Conservation (phyloP, 768 basidiomycete species). For the Termitomyces sp. region DNA sequence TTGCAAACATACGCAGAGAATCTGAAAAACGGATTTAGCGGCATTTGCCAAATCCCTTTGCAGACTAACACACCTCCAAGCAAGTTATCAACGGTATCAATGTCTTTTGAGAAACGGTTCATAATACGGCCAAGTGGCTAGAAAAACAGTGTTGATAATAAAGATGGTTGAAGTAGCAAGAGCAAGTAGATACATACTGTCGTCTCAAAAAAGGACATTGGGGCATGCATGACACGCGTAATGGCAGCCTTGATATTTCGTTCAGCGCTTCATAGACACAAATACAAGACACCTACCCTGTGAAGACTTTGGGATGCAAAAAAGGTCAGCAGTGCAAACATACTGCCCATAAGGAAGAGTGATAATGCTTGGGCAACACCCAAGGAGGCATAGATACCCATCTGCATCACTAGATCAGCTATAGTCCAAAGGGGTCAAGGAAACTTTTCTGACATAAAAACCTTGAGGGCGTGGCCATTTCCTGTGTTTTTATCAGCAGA, state of each 20-base stretch:
- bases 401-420: constrained; percentile 36
- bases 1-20: constrained; percentile 68
- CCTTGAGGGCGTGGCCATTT: constrained; percentile 57
- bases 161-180: not conserved
- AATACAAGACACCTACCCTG: constrained; percentile 30
- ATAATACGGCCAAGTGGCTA: constrained; percentile 83
- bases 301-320: constrained; percentile 74
- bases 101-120: constrained; percentile 87
- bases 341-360: constrained; percentile 63
- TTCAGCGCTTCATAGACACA: not conserved
- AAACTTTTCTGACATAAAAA: constrained; percentile 59
- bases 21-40: constrained; percentile 31
- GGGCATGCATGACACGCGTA: constrained; percentile 72
- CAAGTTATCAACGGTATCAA: constrained; percentile 77
- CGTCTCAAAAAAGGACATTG: constrained; percentile 90
- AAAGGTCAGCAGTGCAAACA: constrained; percentile 67
- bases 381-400: constrained; percentile 76
- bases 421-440: not conserved
- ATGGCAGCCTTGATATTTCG: constrained; percentile 46
- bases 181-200: constrained; percentile 41
- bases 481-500: constrained; percentile 11
- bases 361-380: constrained; percentile 69
- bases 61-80: constrained; percentile 43
- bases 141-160: not conserved
- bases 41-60: too few species aligned